Evolutionary conservation across 2,329 filamentous ascomycete species (phyloP).

Genomic region (Colletotrichum sp.): DNA sequence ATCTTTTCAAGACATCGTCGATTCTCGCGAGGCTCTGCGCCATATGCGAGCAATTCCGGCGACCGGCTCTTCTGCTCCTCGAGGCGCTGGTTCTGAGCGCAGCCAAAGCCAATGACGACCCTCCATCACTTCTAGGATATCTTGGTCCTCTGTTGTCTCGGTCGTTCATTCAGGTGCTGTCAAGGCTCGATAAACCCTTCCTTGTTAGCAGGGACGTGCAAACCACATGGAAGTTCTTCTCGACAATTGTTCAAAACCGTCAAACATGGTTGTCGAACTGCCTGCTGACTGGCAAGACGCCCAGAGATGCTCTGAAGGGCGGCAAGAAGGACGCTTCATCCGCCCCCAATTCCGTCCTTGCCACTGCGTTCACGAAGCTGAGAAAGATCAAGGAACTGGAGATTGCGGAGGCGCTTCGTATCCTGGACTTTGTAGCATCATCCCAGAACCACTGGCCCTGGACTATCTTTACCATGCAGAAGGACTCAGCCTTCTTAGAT

Average conservation of each 20-base stretch:
- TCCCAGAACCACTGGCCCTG: conserved; percentile 96
- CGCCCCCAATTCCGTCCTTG: conserved; percentile 69
- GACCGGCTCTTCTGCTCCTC: conserved; percentile 71
- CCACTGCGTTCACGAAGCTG: conserved; percentile 74
- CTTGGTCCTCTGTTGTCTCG: conserved; percentile 83
- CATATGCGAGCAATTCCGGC: conserved; percentile 68
- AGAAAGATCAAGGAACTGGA: conserved; percentile 68
- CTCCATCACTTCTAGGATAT: conserved; percentile 92
- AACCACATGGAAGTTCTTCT: conserved; percentile 83
- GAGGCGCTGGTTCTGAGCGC: conserved; percentile 76
- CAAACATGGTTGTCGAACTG: conserved; percentile 98
- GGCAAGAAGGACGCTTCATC: conserved; percentile 56
- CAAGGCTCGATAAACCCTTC: conserved; percentile 78
- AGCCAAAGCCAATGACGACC: conserved; percentile 71
- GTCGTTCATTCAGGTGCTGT: conserved; percentile 80
- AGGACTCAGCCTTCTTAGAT: conserved; percentile 75
- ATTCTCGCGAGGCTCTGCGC: conserved; percentile 80
- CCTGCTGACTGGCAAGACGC: conserved; percentile 85
- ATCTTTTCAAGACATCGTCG: conserved; percentile 81
- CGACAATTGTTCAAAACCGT: conserved; percentile 83
- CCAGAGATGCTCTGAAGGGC: conserved; percentile 72
- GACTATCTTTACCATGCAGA: conserved; percentile 82
- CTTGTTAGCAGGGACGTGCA: conserved; percentile 68
- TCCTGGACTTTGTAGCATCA: conserved; percentile 85
- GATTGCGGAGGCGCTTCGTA: conserved; percentile 70